These are phyloP conservation scores for Septoria linicola DNA, from an alignment of 2,329 filamentous ascomycete genomes.

Conservation along the genomic window DNA sequence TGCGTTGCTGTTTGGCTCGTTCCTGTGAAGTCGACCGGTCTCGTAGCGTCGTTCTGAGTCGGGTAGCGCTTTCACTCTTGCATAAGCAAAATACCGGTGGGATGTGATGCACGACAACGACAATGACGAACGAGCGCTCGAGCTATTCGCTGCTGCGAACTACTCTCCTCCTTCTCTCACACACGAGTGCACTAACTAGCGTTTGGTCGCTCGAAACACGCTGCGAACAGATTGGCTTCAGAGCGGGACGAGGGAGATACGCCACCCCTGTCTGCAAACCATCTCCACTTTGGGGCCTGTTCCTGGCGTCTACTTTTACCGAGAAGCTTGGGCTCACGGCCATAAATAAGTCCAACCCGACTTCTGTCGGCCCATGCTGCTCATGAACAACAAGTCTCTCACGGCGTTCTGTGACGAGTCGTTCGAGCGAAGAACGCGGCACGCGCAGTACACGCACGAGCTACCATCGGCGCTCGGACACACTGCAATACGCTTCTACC, in stretches of 20 bases:
- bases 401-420: too few species aligned
- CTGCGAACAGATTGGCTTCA: slow-evolving; percentile 3
- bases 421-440: too few species aligned
- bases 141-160: slow-evolving; percentile 2
- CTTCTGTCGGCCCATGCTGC: too few species aligned
- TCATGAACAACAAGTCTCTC: too few species aligned
- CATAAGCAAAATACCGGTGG: background rate
- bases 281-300: slow-evolving; percentile 7
- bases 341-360: background rate
- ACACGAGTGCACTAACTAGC: background rate
- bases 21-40: background rate
- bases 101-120: background rate
- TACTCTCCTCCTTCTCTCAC: background rate
- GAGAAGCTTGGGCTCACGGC: background rate
- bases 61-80: slow-evolving; percentile 5
- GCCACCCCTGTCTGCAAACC: slow-evolving; percentile 1
- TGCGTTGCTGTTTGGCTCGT: background rate
- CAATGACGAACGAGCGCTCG: background rate
- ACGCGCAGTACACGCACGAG: background rate
- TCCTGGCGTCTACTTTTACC: slow-evolving; percentile 1
- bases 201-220: background rate
- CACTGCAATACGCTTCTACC: too few species aligned
- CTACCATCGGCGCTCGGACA: background rate
- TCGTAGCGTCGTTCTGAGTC: slow-evolving; percentile 1
- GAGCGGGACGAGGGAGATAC: slow-evolving; percentile 5